A percentile compares a stretch with the other conserved stretches of the same genome.
Conservation (phyloP, 352 stramenopile genomes). For the Pythium pyrilobum region DNA sequence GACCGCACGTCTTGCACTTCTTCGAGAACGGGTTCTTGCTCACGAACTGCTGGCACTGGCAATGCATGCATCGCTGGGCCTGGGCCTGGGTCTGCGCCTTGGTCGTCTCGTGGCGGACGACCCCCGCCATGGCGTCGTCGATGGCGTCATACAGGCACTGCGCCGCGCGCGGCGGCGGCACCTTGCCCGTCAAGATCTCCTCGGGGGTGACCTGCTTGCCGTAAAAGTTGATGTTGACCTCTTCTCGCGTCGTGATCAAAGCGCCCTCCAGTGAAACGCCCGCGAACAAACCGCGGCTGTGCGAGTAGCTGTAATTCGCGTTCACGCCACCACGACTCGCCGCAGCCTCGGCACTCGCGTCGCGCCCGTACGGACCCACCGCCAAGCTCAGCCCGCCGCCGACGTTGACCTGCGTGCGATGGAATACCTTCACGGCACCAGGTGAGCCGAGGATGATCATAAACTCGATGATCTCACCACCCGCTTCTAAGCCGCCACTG, state of each 20-base stretch:
- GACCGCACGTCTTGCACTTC: conserved; percentile 69
- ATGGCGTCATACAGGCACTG: conserved; percentile 80
- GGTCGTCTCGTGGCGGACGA: conserved; percentile 54
- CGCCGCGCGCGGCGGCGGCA: conserved; percentile 53
- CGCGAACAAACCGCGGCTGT: conserved; percentile 91
- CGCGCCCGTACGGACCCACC: conserved; percentile 86
- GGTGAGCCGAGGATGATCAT: conserved; percentile 94
- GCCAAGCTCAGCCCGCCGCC: conserved; percentile 89
- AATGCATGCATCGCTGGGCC: conserved; percentile 39
- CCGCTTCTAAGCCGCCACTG: conserved; percentile 79
- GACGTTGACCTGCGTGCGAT: conserved; percentile 88
- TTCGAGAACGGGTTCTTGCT: conserved; percentile 61
- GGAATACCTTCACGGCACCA: conserved; percentile 89
- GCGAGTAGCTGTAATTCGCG: conserved; percentile 93
- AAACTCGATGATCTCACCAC: conserved; percentile 92
- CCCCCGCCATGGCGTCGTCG: conserved; percentile 53
- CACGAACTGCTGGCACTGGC: conserved; percentile 49
- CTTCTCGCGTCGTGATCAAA: conserved; percentile 83
- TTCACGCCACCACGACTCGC: conserved; percentile 67
- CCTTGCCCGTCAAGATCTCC: conserved; percentile 60
- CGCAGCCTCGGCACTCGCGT: conserved; percentile 77
- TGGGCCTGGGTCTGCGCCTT: conserved; percentile 12
- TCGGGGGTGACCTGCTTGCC: conserved; percentile 75
- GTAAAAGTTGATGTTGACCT: conserved; percentile 96
- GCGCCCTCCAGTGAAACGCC: conserved; percentile 92